Evolutionary conservation across 495 filamentous ascomycete species (phyloP).

Genomic region (Terfezia claveryi): DNA sequence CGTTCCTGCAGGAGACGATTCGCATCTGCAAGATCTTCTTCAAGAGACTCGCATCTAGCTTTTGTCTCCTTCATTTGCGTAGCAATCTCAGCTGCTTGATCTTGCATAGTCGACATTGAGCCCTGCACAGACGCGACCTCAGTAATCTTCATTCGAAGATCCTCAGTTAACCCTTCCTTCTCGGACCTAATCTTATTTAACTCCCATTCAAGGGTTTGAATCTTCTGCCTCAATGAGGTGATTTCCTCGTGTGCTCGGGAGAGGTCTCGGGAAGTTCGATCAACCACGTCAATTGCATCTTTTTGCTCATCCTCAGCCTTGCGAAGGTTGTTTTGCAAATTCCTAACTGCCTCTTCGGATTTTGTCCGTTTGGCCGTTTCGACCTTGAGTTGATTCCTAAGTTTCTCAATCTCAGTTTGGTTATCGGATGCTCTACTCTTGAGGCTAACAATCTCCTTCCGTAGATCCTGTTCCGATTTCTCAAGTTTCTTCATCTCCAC

Average conservation of each 20-base stretch:
- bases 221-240: constrained; percentile 34
- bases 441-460: constrained; percentile 42
- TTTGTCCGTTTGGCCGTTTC: constrained; percentile 49
- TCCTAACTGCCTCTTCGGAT: constrained; percentile 52
- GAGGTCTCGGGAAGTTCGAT: constrained; percentile 45
- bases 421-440: constrained; percentile 47
- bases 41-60: constrained; percentile 61
- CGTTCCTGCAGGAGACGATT: constrained; percentile 76
- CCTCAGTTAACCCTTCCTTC: constrained; percentile 45
- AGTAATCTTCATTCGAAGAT: constrained; percentile 61
- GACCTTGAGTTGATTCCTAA: constrained; percentile 53
- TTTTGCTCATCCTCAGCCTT: constrained; percentile 55
- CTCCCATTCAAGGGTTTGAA: constrained; percentile 53
- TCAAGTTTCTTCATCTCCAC: constrained; percentile 53
- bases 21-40: constrained; percentile 78
- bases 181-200: constrained; percentile 40
- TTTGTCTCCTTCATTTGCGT: constrained; percentile 83
- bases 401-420: constrained; percentile 49
- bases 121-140: constrained; percentile 70
- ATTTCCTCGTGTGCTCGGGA: constrained; percentile 47
- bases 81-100: constrained; percentile 70
- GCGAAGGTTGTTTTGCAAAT: constrained; percentile 50
- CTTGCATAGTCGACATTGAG: constrained; percentile 73
- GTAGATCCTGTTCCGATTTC: constrained; percentile 56
- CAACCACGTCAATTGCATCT: constrained; percentile 46